phyloP scores from a whole-genome alignment of 257 asterid genomes.

The Verbena officinalis region DNA sequence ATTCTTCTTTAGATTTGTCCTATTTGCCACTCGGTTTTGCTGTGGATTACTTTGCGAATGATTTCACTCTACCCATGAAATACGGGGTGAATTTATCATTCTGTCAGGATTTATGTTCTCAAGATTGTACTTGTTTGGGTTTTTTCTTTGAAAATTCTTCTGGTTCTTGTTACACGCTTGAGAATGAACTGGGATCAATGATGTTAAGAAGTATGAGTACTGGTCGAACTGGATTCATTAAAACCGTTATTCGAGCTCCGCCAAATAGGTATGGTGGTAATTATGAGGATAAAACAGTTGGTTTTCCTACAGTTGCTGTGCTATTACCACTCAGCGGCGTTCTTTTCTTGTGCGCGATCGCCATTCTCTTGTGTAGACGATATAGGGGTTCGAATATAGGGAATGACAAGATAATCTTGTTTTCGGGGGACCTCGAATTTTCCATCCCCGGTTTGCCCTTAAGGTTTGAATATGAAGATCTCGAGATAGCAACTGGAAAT shows the following conservation, averaged over 20 bases:
- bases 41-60: constrained; percentile 71
- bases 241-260: constrained; percentile 33
- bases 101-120: constrained; percentile 68
- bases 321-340: constrained; percentile 56
- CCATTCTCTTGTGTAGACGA: constrained; percentile 45
- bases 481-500: constrained; percentile 54
- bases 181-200: constrained; percentile 59
- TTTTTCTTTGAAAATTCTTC: constrained; percentile 57
- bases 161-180: constrained; percentile 61
- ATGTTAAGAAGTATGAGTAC: constrained; percentile 26
- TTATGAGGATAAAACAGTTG: constrained; percentile 14
- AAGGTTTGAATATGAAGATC: constrained; percentile 55
- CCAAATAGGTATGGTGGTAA: constrained; percentile 24
- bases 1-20: constrained; percentile 33
- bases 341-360: constrained; percentile 41
- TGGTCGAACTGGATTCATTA: constrained; percentile 51
- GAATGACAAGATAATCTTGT: constrained; percentile 29
- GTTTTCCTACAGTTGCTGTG: constrained; percentile 47
- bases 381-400: constrained; percentile 7
- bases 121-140: constrained; percentile 66
- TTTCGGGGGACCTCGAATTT: constrained; percentile 46
- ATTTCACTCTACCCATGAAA: constrained; percentile 47
- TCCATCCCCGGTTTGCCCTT: constrained; percentile 66
- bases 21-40: constrained; percentile 50
- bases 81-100: constrained; percentile 40